Base-by-base conservation (phyloP, 164 flowering plant species). In the Warburgia ugandensis region DNA sequence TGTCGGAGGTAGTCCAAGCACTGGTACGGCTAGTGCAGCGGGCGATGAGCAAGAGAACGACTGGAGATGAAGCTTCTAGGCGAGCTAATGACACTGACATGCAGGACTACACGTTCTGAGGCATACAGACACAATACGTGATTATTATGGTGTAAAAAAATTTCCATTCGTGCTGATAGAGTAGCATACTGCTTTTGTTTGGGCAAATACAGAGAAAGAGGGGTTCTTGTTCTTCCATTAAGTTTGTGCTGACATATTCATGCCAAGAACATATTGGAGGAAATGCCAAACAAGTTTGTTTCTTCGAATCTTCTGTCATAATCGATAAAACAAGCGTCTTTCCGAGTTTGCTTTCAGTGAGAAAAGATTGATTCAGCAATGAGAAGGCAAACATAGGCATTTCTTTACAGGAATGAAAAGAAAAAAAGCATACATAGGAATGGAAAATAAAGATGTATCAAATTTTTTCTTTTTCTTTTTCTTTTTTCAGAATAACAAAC, bases 1-100 rank as follows among this genome's bases (percentile, higher is more conserved):
- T 90, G 97, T 90, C 97, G 0, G 97, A 90, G 73, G 97, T 90
- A 45, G 97, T 90, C 14, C 80, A 90, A 59, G 81, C 91, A 29
- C 55, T 90, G 72, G 95, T 90, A 41, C 72, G 81, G 12, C 51
- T 90, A 42, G 90, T 90, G 56, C 91, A 86, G 62, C 82, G 90
- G 49, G 82, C 95, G 31, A 83, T 90, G 95, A 90, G 95, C 74
- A 86, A 77, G 71, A 72, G 95, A 60, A 77, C 73, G 22, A 54
- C 61, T 2, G 85, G 84, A 50, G 73, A 37, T 35, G 94, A 70
- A 40, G 61, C 62, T 39, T n/a, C 60, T 5, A 35, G 70, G n/a
- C 49, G 50, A 23, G 28, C 59, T 11, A 68, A 60, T 13, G 64
- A 61, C 8, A 11, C 59, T 26, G 73, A 62, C 20, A 32, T 29